Base-by-base conservation (phyloP, 805 yeast genomes). In the Blastobotrys americana region DNA sequence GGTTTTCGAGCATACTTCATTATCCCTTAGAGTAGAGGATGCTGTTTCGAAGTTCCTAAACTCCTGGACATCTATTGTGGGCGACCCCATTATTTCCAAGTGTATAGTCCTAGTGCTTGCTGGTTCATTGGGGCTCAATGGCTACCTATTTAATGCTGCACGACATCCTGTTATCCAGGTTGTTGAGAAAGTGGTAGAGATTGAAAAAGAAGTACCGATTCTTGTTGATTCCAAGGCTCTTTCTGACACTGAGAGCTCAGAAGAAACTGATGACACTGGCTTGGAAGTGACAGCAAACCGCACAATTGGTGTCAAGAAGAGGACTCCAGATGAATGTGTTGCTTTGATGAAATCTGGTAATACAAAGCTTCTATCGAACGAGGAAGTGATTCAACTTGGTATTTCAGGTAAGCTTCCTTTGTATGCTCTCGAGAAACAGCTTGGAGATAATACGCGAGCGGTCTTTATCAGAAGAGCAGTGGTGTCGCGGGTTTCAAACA, bases 351-450 rank as follows among this genome's bases (percentile, higher is more conserved):
- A 85, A 59, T 78, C 76, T 1, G 97, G 97, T 16, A 70, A 78
- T 19, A 76, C 86, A 37, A 73, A 76, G 53, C 70, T 75, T 22
- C 74, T 93, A 52, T 68, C 67, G 45, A 76, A 93, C 63, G 80
- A 76, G 38, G 96, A 93, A 66, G 77, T 93, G 51, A 74, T 82
- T 2, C 64, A 75, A 2, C 74, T 93, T 46, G 89, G 82, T 28
- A 71, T 77, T 8, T 66, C 73, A 3, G 94, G 95, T 28, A 84
- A 84, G 59, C 68, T 93, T 50, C 97, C 98, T 28, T 68, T 93
- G 44, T 93, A 93, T 62, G 96, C 97, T 0, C 74, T 93, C 51
- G 99, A 93, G 63, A 93, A 90, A 65, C 90, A 86, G 66, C 74
- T 93, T 48, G 84, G 73, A 22, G 93, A 93, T 61, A 86, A 82